These are phyloP conservation scores for Conoideocrella luteorostrata DNA, from an alignment of 2,329 filamentous ascomycete species.

Conservation along the genomic window DNA sequence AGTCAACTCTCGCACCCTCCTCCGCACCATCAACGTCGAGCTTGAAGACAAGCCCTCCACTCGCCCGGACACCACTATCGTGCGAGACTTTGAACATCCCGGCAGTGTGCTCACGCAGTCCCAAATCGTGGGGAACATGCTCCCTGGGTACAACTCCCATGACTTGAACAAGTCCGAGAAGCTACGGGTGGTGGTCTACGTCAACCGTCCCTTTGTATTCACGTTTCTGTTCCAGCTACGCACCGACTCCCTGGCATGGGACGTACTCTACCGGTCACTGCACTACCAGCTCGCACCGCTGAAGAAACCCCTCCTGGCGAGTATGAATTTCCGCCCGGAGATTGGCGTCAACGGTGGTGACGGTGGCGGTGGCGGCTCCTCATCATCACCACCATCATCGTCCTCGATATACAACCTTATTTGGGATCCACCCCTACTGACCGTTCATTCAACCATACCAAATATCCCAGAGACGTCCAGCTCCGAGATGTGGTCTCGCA, in stretches of 20 bases:
- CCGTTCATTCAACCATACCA: slow-evolving; percentile 6
- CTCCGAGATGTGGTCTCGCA: slow-evolving; percentile 45
- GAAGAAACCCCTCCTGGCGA: slow-evolving; percentile 47
- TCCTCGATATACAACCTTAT: slow-evolving; percentile 54
- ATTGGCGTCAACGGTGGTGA: too few relatives aligned
- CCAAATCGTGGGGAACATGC: slow-evolving; percentile 27
- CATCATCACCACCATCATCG: slow-evolving; percentile 5
- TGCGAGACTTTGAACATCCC: slow-evolving; percentile 37
- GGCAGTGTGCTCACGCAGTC: slow-evolving; percentile 24
- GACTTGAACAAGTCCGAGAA: slow-evolving; percentile 49
- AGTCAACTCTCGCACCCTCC: slow-evolving; percentile 48
- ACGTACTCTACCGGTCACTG: slow-evolving; percentile 51
- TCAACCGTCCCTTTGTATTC: slow-evolving; percentile 70
- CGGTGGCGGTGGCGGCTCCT: too few relatives aligned
- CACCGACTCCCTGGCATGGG: slow-evolving; percentile 51
- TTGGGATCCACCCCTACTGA: slow-evolving; percentile 44
- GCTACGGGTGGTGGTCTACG: slow-evolving; percentile 66
- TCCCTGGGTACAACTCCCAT: slow-evolving; percentile 30
- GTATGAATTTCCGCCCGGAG: slow-evolving; percentile 51
- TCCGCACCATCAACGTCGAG: slow-evolving; percentile 64
- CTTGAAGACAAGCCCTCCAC: slow-evolving; percentile 37
- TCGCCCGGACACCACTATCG: slow-evolving; percentile 37
- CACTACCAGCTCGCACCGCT: slow-evolving; percentile 56
- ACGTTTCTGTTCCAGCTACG: slow-evolving; percentile 60
- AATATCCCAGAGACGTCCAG: slow-evolving; percentile 6